Percentiles rank a stretch among this genome's conserved stretches.
These are phyloP conservation scores for Talaromyces atroroseus DNA, from an alignment of 2,329 filamentous ascomycete species.

Conservation along the genomic window DNA sequence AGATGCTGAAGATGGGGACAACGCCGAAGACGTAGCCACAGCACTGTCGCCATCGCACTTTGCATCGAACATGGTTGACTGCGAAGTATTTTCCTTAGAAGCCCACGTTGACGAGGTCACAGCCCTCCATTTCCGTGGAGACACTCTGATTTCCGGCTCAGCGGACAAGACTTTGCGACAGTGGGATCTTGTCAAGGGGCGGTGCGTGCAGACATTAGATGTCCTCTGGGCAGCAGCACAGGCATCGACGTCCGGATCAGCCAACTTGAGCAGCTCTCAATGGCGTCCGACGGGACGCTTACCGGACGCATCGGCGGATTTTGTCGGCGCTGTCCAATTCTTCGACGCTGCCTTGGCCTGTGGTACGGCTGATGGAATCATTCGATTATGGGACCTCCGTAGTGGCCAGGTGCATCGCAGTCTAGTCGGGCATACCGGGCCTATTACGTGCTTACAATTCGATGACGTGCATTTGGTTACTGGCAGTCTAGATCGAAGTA, in stretches of 20 bases:
- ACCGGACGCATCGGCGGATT: conserved; percentile 68
- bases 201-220: conserved; percentile 93
- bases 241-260: conserved; percentile 64
- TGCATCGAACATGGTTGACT: conserved; percentile 77
- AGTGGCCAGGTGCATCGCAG: conserved; percentile 96
- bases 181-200: conserved; percentile 96
- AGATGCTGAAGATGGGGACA: conserved; percentile 38
- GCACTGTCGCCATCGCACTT: conserved; percentile 64
- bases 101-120: conserved; percentile 93
- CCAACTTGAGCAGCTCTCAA: conserved; percentile 41
- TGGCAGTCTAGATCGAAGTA: conserved; percentile 84
- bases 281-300: conserved; percentile 68
- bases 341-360: conserved; percentile 95
- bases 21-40: conserved; percentile 59
- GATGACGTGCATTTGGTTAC: conserved; percentile 94
- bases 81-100: conserved; percentile 78
- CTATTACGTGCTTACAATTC: conserved; percentile 91
- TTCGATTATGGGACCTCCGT: conserved; percentile 90
- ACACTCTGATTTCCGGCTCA: conserved; percentile 89
- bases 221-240: conserved; percentile 97
- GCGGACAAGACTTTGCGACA: conserved; percentile 95
- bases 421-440: conserved; percentile 89
- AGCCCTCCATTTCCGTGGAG: conserved; percentile 81
- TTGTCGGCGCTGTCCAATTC: conserved; percentile 89
- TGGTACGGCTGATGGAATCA: conserved; percentile 95